Base-by-base conservation (phyloP, 768 basidiomycete species). In the Tylopilus vinaceipallidus region DNA sequence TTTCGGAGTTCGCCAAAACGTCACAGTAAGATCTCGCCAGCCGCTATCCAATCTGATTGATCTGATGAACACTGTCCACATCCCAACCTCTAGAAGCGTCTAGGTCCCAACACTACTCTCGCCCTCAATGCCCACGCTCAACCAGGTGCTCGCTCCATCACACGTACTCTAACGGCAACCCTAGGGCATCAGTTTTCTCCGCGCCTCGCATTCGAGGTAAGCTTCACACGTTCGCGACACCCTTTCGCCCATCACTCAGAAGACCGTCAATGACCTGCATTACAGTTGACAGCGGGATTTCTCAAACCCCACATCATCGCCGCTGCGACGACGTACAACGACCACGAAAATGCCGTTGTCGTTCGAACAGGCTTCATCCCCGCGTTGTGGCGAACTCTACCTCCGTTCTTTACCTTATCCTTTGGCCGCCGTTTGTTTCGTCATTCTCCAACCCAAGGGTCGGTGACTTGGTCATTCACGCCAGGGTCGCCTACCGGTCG, bases 171-270 rank as follows among this genome's bases (percentile, higher is more conserved):
- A 33, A 62, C 81, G 22, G 88, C 87, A 32, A 89, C 89, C 2
- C 66, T 94, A 41, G 80, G 78, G 49, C 86, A 92, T 65, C 87
- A 90, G 58, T 82, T 81, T 60, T 88, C 88, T 24, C 86, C 88
- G 13, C 78, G 80, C 42, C 59, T 82, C 49, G 64, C 66, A 37
- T 69, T 76, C n/a, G 70, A 76, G 66, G 82, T 76, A 63, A 54
- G 49, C 39, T 52, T 44, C 52, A 43, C 55, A 53, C 60, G 50
- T 50, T 59, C 29, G 32, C 29, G 49, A 58, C 46, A 45, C 53
- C 45, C 34, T 54, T 52, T 27, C 6, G 10, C 24, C 35, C 38
- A 35, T 54, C 41, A 32, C 47, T 52, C 52, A 42, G 47, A 33
- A 44, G 47, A 51, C 40, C 37, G 46, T 29, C 42, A 33, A 49